Evolutionary conservation across 1,284 basidiomycete species (phyloP).

Genomic region (Ceratobasidium sp.): DNA sequence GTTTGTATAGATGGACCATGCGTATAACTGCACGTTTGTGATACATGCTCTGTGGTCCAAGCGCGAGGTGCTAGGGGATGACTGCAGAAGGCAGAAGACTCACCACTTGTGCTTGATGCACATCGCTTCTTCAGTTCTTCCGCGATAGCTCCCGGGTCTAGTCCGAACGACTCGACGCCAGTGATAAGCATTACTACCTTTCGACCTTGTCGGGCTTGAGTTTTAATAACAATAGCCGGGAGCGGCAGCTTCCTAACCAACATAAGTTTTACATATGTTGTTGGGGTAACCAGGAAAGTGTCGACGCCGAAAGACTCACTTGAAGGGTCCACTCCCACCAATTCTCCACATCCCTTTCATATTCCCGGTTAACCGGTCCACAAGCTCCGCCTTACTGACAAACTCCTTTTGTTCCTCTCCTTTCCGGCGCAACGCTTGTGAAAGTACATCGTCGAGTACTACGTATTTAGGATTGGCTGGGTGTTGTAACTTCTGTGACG

Average conservation of each 20-base stretch:
- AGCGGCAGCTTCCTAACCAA: slow-evolving; percentile 75
- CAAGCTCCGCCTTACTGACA: slow-evolving; percentile 75
- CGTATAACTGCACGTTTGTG: not conserved
- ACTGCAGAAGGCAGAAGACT: slow-evolving; percentile 42
- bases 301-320: slow-evolving; percentile 57
- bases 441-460: slow-evolving; percentile 65
- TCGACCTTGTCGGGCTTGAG: slow-evolving; percentile 78
- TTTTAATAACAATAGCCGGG: slow-evolving; percentile 72
- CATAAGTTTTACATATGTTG: not conserved
- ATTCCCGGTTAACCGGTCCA: slow-evolving; percentile 58
- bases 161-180: slow-evolving; percentile 78
- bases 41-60: not conserved
- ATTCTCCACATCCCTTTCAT: slow-evolving; percentile 69
- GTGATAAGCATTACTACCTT: slow-evolving; percentile 81
- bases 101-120: slow-evolving; percentile 80
- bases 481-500: slow-evolving; percentile 71
- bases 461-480: slow-evolving; percentile 73
- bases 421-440: slow-evolving; percentile 52
- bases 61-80: not conserved
- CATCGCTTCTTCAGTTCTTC: slow-evolving; percentile 81
- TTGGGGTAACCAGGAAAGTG: slow-evolving; percentile 29
- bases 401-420: slow-evolving; percentile 61
- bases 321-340: slow-evolving; percentile 72
- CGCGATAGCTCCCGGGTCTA: slow-evolving; percentile 75
- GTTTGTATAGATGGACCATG: too few relatives aligned